Conservation (phyloP, 192 early-diverging fungal genomes). For the Gamsiella multidivaricata region DNA sequence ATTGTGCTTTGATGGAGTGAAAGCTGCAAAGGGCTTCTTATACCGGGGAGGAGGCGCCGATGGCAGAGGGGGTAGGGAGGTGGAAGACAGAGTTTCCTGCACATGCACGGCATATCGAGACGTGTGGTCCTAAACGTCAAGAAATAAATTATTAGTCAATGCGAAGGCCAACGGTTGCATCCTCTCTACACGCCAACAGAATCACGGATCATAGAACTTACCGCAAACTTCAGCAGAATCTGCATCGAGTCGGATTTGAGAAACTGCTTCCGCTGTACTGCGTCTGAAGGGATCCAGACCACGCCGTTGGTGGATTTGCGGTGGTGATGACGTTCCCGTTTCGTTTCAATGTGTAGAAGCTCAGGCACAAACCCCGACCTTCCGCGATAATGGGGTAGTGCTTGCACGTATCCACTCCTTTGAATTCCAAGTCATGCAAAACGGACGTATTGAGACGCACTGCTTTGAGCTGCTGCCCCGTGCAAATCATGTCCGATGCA, state of each 20-base stretch:
- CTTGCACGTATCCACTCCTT: conserved; percentile 19
- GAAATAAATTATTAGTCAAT: conserved; percentile 12
- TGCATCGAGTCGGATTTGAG: conserved; percentile 27
- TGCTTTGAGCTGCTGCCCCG: conserved; percentile 16
- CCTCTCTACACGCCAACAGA: neutral
- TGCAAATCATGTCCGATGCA: conserved; percentile 11
- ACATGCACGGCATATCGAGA: conserved; percentile 15
- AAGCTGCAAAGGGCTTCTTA: conserved; percentile 17
- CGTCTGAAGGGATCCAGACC: conserved; percentile 18
- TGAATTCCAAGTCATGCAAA: conserved; percentile 17
- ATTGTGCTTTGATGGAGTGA: conserved; percentile 15
- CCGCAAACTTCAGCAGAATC: conserved; percentile 18
- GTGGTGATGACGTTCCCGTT: conserved; percentile 3
- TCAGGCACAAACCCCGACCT: conserved; percentile 17
- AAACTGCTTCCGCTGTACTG: conserved; percentile 23
- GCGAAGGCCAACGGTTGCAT: conserved; percentile 5
- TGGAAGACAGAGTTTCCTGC: conserved; percentile 15
- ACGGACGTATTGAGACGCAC: conserved; percentile 18
- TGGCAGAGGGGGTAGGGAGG: conserved; percentile 1
- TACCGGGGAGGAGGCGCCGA: conserved; percentile 15
- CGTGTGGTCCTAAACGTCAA: conserved; percentile 19
- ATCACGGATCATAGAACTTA: neutral
- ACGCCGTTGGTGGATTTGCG: conserved; percentile 4
- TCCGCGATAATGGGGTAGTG: conserved; percentile 27
- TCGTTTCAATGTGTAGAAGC: conserved; percentile 17